phyloP scores from a whole-genome alignment of 164 flowering plant species.

The Santalum album region DNA sequence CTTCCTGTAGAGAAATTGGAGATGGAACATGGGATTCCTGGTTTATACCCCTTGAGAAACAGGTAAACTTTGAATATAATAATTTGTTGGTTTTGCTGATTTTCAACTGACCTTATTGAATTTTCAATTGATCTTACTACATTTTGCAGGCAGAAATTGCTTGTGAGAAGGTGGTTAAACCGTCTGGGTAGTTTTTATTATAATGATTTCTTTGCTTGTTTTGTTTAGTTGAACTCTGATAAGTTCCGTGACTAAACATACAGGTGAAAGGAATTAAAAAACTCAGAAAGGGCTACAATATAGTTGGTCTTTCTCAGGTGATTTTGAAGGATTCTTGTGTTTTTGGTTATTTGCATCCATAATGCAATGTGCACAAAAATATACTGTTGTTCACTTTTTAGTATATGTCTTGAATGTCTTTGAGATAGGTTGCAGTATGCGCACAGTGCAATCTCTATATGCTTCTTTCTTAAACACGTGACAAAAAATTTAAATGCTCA shows the following conservation, averaged over 20 bases:
- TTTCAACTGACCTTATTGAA: neutral
- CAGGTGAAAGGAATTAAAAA: conserved; percentile 86
- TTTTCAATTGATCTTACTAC: neutral
- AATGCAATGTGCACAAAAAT: no score
- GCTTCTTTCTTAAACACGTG: no score
- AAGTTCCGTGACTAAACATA: conserved; percentile 9
- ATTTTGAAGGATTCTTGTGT: neutral
- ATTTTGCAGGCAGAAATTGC: conserved; percentile 52
- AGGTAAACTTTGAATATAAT: conserved; percentile 31
- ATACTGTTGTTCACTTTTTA: no score
- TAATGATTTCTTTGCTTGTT: conserved; percentile 1
- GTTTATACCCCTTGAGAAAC: conserved; percentile 71
- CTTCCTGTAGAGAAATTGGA: conserved; percentile 72
- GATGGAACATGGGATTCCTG: conserved; percentile 92
- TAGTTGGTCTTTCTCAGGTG: conserved; percentile 98
- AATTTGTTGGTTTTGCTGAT: neutral
- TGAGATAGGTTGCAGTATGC: no score
- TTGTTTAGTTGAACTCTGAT: conserved; percentile 6
- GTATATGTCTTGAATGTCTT: no score
- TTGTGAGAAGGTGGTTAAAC: conserved; percentile 65
- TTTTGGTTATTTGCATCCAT: neutral
- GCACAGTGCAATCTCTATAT: no score
- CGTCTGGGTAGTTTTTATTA: conserved; percentile 6
- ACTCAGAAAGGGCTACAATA: conserved; percentile 76
- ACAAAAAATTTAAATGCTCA: no score